Percentiles rank a stretch among this genome's conserved stretches.
Evolutionary conservation across 305 asterid species (phyloP).

Genomic region (Fraxinus ornus): DNA sequence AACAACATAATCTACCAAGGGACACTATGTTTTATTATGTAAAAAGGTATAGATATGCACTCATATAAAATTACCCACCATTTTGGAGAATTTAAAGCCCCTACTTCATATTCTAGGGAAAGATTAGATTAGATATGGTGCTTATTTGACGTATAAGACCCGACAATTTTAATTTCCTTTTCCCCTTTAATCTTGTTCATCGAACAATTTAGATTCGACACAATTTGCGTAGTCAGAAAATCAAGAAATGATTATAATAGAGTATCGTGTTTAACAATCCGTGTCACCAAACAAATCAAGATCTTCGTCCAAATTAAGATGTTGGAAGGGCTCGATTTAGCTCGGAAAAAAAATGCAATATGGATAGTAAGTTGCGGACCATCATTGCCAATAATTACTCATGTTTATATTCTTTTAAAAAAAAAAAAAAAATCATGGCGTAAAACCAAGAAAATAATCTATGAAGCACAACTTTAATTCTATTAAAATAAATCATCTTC

Average conservation of each 20-base stretch:
- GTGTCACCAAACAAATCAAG: not conserved
- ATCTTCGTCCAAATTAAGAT: not conserved
- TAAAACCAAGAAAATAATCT: slow-evolving; percentile 8
- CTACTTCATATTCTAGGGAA: not conserved
- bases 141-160: not conserved
- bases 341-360: not conserved
- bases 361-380: not conserved
- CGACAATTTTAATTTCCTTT: not conserved
- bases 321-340: not conserved
- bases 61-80: slow-evolving; percentile 44
- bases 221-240: not conserved
- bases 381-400: not conserved
- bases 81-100: slow-evolving; percentile 20
- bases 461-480: slow-evolving; percentile 24
- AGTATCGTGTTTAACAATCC: not conserved
- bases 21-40: slow-evolving; percentile 35
- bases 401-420: not conserved
- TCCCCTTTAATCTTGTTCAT: not conserved
- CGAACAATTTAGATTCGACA: not conserved
- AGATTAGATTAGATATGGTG: not conserved
- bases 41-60: slow-evolving; percentile 29
- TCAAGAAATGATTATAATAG: not conserved
- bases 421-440: not conserved
- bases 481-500: slow-evolving; percentile 30
- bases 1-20: slow-evolving; percentile 61